Evolutionary conservation across 441 rosid species (phyloP).

Genomic region (Lepidium campestre): DNA sequence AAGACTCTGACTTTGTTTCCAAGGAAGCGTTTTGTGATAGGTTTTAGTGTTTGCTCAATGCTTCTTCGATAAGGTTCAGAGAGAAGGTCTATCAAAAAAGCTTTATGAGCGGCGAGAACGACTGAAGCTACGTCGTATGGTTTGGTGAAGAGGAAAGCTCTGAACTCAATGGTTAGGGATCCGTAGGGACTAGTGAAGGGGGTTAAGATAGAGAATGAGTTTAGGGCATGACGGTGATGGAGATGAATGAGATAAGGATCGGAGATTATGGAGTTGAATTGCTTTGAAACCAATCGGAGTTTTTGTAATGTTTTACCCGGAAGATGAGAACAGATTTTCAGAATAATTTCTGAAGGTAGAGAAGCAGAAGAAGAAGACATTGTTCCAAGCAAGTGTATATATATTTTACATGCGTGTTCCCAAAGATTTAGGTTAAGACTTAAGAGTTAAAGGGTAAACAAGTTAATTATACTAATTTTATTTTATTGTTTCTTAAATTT

Average conservation of each 20-base stretch:
- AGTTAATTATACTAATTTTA: too few relatives aligned
- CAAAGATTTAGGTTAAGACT: constrained; percentile 3
- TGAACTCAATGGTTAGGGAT: background rate
- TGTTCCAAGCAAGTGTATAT: background rate
- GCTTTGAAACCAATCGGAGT: constrained; percentile 19
- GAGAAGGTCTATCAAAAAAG: background rate
- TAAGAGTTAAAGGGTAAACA: background rate
- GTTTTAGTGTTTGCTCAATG: background rate
- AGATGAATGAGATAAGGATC: constrained; percentile 9
- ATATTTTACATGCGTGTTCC: background rate
- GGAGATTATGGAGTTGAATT: constrained; percentile 16
- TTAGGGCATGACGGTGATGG: background rate
- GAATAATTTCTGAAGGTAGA: constrained; percentile 10
- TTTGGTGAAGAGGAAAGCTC: background rate
- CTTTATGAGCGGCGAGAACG: background rate
- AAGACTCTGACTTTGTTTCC: constrained; percentile 13
- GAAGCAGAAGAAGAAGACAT: constrained; percentile 4
- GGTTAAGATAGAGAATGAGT: constrained; percentile 1
- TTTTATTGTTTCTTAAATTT: too few relatives aligned
- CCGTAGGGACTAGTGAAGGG: background rate
- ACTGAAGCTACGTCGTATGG: background rate
- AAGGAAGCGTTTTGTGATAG: constrained; percentile 6
- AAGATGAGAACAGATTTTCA: constrained; percentile 12
- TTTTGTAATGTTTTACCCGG: constrained; percentile 1
- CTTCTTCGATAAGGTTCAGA: background rate